A percentile compares a stretch with the other conserved stretches of the same genome.
These are phyloP conservation scores for Aristolochia fimbriata DNA, from an alignment of 164 flowering plant species.

Conservation along the genomic window DNA sequence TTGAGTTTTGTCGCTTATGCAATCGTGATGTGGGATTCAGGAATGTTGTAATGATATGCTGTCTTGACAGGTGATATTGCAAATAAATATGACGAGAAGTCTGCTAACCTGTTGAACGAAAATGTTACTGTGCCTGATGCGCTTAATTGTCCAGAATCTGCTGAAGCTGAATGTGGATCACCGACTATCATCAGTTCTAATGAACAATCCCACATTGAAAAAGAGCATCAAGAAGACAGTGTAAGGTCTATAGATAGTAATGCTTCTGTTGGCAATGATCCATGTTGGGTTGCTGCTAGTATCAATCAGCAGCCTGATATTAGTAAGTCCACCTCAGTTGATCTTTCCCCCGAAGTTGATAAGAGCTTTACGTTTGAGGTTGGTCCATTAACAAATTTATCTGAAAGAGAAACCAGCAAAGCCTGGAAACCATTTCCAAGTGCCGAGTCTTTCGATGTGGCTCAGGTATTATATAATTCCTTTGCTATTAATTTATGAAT, in stretches of 20 bases:
- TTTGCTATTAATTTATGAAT: too few relatives aligned
- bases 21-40: too few relatives aligned
- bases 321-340: constrained; percentile 16
- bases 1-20: too few relatives aligned
- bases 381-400: constrained; percentile 24
- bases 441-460: constrained; percentile 16
- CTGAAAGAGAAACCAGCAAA: constrained; percentile 25
- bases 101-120: constrained; percentile 8
- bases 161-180: constrained; percentile 32
- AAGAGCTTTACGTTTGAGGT: constrained; percentile 51
- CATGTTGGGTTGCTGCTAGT: constrained; percentile 1
- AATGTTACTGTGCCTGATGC: constrained; percentile 9
- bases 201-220: constrained; percentile 23
- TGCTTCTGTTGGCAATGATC: constrained; percentile 1
- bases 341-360: constrained; percentile 27
- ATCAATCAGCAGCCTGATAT: constrained; percentile 8
- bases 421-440: constrained; percentile 30
- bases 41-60: neutral
- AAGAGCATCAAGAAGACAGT: constrained; percentile 15
- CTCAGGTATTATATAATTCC: constrained; percentile 22
- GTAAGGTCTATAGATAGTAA: neutral
- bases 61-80: constrained; percentile 17
- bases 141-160: constrained; percentile 8
- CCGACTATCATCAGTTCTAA: constrained; percentile 32
- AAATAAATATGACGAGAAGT: constrained; percentile 8